Evolutionary conservation across 495 filamentous ascomycete species (phyloP).

Genomic region (Penicillium ucsense): DNA sequence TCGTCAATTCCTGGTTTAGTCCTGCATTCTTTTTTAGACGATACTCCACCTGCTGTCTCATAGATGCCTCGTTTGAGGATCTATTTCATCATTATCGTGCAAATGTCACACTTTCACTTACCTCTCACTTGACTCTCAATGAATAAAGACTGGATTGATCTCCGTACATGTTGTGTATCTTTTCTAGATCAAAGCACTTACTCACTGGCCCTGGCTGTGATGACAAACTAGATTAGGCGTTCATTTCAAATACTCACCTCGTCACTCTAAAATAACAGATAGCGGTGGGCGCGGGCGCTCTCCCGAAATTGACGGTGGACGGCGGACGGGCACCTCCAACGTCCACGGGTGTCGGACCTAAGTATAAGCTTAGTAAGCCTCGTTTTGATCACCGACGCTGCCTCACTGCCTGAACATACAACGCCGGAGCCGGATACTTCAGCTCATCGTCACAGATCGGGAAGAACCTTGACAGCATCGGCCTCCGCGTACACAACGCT

Average conservation of each 20-base stretch:
- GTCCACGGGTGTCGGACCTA: not conserved
- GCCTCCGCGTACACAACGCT: not conserved
- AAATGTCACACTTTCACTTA: constrained; percentile 1
- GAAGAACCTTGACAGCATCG: not conserved
- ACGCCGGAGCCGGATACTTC: not conserved
- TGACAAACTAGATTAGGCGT: no score
- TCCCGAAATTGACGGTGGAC: no score
- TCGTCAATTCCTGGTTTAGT: not conserved
- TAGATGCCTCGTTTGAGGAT: not conserved
- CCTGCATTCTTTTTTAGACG: constrained; percentile 3
- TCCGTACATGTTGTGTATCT: no score
- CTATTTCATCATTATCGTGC: not conserved
- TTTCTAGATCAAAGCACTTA: no score
- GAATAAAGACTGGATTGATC: no score
- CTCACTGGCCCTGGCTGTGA: no score
- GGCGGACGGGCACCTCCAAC: no score
- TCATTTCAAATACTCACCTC: no score
- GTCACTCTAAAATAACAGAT: no score
- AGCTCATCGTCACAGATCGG: not conserved
- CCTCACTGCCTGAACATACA: no score
- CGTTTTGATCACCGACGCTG: not conserved
- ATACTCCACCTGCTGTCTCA: constrained; percentile 1
- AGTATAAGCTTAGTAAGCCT: not conserved
- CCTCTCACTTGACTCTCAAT: not conserved
- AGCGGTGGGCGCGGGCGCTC: no score